A percentile compares a stretch with the other conserved stretches of the same genome.
Conservation (phyloP, 208 protist species). For the Trypanosoma lewisi region DNA sequence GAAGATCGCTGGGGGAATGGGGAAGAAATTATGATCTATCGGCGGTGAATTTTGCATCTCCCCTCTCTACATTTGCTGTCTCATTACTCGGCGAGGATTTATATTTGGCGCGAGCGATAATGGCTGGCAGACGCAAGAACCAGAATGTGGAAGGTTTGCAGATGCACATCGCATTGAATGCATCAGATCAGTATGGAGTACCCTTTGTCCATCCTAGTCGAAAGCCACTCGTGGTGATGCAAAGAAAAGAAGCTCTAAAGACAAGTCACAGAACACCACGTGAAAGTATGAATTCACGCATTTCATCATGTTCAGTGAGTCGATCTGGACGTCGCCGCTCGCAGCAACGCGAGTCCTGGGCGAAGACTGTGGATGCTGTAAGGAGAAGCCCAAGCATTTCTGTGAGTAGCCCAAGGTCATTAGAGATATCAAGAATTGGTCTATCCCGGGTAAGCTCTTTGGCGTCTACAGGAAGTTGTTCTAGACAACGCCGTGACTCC, state of each 20-base stretch:
- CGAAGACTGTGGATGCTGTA: not conserved
- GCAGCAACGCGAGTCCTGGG: not conserved
- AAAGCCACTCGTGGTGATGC: constrained; percentile 2
- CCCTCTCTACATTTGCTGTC: constrained; percentile 14
- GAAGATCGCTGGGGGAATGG: not conserved
- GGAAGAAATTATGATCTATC: not conserved
- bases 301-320: not conserved
- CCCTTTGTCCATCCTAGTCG: not conserved
- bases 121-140: too few relatives aligned
- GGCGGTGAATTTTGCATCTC: not conserved
- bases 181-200: not conserved
- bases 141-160: not conserved
- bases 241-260: not conserved
- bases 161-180: not conserved
- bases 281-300: not conserved
- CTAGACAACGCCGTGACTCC: not conserved
- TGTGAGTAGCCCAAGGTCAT: not conserved
- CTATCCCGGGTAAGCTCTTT: not conserved
- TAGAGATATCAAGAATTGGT: not conserved
- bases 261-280: not conserved
- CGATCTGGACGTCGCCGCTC: not conserved
- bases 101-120: constrained; percentile 6
- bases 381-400: not conserved
- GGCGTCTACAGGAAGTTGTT: not conserved
- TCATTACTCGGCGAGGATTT: constrained; percentile 8